Percentiles rank a stretch among this genome's conserved stretches.
phyloP scores from a whole-genome alignment of 352 stramenopile genomes.

The Phytopythium delawarense region DNA sequence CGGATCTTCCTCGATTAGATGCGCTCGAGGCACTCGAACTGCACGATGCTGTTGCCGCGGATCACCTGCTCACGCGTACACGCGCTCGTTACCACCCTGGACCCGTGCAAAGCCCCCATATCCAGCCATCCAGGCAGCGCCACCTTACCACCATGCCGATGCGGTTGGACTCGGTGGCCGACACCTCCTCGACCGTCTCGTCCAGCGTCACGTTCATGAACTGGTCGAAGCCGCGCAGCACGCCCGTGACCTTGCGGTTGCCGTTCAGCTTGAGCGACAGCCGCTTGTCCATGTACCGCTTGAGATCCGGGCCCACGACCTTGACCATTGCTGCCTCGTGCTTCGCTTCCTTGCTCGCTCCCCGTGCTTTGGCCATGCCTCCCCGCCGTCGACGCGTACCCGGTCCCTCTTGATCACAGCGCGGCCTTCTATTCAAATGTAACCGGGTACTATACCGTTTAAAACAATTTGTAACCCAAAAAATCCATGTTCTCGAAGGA shows the following conservation, averaged over 20 bases:
- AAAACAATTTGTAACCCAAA: neutral
- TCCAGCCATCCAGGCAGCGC: neutral
- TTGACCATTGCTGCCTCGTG: slow-evolving; percentile 55
- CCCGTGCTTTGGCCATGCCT: neutral
- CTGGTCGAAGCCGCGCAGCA: slow-evolving; percentile 94
- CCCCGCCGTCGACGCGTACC: neutral
- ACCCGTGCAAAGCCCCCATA: neutral
- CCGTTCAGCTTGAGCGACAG: slow-evolving; percentile 94
- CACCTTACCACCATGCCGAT: slow-evolving; percentile 91
- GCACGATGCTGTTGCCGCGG: slow-evolving; percentile 88
- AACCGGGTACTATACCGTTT: neutral
- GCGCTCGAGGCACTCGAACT: slow-evolving; percentile 86
- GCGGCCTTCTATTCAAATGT: neutral
- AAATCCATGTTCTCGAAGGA: slow-evolving; percentile 1
- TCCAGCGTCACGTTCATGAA: slow-evolving; percentile 98
- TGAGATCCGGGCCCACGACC: slow-evolving; percentile 77
- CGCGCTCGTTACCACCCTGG: neutral
- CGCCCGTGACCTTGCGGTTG: slow-evolving; percentile 92
- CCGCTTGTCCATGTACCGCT: slow-evolving; percentile 95
- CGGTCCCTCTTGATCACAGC: neutral
- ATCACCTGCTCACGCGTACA: slow-evolving; percentile 51
- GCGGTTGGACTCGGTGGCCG: slow-evolving; percentile 76
- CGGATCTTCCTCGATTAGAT: slow-evolving; percentile 34
- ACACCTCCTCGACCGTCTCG: slow-evolving; percentile 89
- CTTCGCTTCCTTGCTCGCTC: neutral